Base-by-base conservation (phyloP, 208 protist genomes). In the Leishmania major region DNA sequence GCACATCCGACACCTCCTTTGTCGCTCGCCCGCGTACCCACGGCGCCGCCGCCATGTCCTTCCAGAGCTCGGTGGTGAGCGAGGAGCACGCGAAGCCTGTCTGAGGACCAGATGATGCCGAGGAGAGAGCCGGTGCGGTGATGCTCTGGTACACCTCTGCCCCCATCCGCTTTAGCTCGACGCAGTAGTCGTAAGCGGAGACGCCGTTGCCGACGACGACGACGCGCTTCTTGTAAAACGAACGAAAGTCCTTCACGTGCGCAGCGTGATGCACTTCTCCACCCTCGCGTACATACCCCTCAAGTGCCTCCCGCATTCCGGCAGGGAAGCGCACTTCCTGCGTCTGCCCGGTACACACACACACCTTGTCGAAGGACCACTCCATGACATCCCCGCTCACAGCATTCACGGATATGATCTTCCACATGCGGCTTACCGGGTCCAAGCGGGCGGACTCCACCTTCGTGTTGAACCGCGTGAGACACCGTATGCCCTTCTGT, bases 391-490 rank as follows among this genome's bases (percentile, higher is more conserved):
- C 95, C 19, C 93, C 92, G 71, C 90, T 96, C 64, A 89, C 80
- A 31, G 97, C 84, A 78, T 98, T 98, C n/a, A 98, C 93, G 6
- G 95, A 95, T 59, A 96, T 93, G 17, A 98, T 43, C 79, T 93
- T 93, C 93, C 95, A 98, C 73, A 91, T 45, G 2, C 75, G 66
- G 57, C 84, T 85, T 15, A 35, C 62, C 8, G 70, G 69, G 51
- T 95, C 90, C 57, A 85, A 92, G 3, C 93, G 95, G 8, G 89
- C 88, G 10, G 93, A 95, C 87, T 96, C 90, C 35, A 97, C 92
- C 67, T 97, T 97, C 25, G 95, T 97, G 87, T 97, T 96, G 87
- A 95, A 97, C 8, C 95, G 93, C 55, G 92, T 95, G 69, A 96
- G 80, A 31, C 83, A 87, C 17, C 85, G 84, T 6, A 96, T 80